Base-by-base conservation (phyloP, 106 monocot genomes). In the Dioscorea dumetorum region DNA sequence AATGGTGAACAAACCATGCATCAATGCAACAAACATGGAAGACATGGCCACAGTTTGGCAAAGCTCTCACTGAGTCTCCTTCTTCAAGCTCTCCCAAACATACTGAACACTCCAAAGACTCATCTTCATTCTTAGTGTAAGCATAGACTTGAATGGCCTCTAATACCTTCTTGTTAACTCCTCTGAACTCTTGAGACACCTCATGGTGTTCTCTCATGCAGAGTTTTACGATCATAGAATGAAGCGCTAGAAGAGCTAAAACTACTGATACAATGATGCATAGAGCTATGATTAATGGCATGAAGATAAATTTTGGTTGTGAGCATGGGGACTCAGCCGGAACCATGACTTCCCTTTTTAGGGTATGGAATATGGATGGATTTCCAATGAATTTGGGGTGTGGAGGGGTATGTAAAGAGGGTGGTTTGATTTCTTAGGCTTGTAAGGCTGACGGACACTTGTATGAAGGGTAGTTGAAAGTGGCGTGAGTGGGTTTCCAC, bases 101-200 rank as follows among this genome's bases (percentile, higher is more conserved):
- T 5, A 63, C 63, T 28, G 63, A 28, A 41, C 64, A 64, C n/a
- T 41, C 64, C 19, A n/a, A n/a, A 8, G 7, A 48, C 6, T 28
- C 62, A 16, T 17, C 33, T 15, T 9, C 34, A 10, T 17, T 33
- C 32, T 63, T 19, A 33, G 32, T 33, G 14, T 63, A 63, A 17
- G 63, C 31, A 63, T 33, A 33, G 17, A 63, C 33, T 31, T 31
- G 63, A 16, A 63, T 63, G 15, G 63, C 32, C 34, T 33, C 19
- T 16, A 64, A 21, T 41, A 64, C 35, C 35, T 64, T 64, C 7
- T 64, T 64, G 35, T 64, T 41, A 15, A 48, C 64, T 64, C 64
- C 64, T n/a, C 24, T 22, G 34, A 41, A 18, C 21, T 64, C 41
- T 41, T 64, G 35, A 19, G 41, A 4, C 3, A 6, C 10, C 41